Conservation (phyloP, 2,329 filamentous ascomycete genomes). For the Daldinia sp. region DNA sequence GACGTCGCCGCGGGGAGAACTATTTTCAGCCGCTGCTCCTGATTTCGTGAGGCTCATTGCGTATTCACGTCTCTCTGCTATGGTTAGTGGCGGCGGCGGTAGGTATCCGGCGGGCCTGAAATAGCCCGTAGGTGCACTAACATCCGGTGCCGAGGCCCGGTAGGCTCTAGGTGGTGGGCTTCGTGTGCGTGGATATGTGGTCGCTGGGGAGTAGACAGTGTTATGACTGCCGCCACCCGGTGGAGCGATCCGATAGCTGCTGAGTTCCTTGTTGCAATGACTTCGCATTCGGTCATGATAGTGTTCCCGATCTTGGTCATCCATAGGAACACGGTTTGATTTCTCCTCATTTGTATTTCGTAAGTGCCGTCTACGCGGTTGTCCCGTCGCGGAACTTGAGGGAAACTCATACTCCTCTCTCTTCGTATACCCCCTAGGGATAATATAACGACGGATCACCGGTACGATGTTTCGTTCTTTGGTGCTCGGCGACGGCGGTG, state of each 20-base stretch:
- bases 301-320: background rate
- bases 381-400: background rate
- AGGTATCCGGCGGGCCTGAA: constrained; percentile 8
- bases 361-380: background rate
- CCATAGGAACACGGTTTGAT: background rate
- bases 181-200: constrained; percentile 6
- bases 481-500: background rate
- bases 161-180: constrained; percentile 16
- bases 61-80: background rate
- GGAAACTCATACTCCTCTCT: background rate
- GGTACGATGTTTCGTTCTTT: background rate
- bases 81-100: background rate
- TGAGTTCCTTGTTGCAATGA: constrained; percentile 1
- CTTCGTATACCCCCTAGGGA: background rate
- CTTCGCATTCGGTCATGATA: background rate
- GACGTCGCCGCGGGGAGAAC: no score
- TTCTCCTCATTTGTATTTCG: background rate
- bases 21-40: background rate
- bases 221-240: background rate
- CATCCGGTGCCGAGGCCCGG: constrained; percentile 31
- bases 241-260: background rate
- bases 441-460: background rate
- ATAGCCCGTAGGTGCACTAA: background rate
- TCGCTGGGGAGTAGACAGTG: constrained; percentile 2
- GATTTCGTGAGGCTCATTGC: background rate